These are phyloP conservation scores for Kodamaea arcana DNA, from an alignment of 1,139 yeast genomes.

Conservation along the genomic window DNA sequence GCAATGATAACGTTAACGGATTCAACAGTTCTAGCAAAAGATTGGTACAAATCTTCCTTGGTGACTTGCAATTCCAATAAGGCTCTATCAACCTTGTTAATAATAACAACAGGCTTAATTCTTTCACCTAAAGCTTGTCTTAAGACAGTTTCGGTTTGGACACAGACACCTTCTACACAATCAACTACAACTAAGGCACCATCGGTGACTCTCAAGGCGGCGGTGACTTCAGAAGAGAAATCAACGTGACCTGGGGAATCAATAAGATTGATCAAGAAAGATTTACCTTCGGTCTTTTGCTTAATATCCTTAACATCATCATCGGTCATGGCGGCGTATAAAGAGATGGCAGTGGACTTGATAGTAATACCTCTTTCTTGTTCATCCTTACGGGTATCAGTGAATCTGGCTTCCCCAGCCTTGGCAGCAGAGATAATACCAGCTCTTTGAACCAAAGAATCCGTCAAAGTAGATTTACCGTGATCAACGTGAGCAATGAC, in stretches of 20 bases:
- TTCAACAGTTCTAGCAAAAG: slow-evolving; percentile 98
- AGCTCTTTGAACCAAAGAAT: slow-evolving; percentile 97
- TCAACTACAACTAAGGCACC: slow-evolving; percentile 99
- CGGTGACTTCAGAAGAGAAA: slow-evolving; percentile 99
- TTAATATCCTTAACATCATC: slow-evolving; percentile 93
- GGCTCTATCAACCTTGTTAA: slow-evolving; percentile 99
- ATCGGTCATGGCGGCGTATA: slow-evolving; percentile 83
- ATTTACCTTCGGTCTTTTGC: slow-evolving; percentile 93
- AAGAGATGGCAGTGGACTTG: slow-evolving; percentile 97
- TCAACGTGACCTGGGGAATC: slow-evolving; percentile 99
- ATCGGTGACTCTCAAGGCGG: slow-evolving; percentile 99
- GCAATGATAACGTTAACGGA: slow-evolving; percentile 98
- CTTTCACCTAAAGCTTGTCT: slow-evolving; percentile 99
- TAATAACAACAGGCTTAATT: slow-evolving; percentile 96
- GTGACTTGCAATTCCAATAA: slow-evolving; percentile 97
- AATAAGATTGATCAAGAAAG: slow-evolving; percentile 95
- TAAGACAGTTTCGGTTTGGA: slow-evolving; percentile 99
- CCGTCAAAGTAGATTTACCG: slow-evolving; percentile 99
- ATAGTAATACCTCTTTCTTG: slow-evolving; percentile 99
- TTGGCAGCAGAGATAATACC: slow-evolving; percentile 99
- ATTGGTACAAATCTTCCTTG: slow-evolving; percentile 98
- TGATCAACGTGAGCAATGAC: slow-evolving; percentile 99
- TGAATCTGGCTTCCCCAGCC: slow-evolving; percentile 99
- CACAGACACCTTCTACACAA: slow-evolving; percentile 99
- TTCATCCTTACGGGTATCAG: slow-evolving; percentile 99